Conservation (phyloP, 805 yeast species). For the Candida ficus region DNA sequence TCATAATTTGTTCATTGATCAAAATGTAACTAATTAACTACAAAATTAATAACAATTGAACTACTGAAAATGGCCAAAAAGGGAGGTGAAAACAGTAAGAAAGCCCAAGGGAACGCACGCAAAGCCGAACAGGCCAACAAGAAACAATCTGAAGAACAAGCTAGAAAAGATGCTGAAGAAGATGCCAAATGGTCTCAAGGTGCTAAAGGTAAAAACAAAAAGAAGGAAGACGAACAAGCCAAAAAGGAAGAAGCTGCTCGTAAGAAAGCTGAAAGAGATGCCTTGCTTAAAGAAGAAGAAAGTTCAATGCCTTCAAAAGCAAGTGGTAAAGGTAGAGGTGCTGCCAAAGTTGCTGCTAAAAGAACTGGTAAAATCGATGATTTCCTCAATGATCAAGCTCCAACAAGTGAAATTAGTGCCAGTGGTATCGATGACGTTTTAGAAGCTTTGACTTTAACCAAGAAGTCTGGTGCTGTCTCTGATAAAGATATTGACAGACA, state of each 20-base stretch:
- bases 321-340: conserved; percentile 55
- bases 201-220: conserved; percentile 60
- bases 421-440: conserved; percentile 73
- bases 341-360: conserved; percentile 58
- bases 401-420: conserved; percentile 56
- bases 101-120: conserved; percentile 59
- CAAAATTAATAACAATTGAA: too few species aligned
- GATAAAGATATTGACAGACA: conserved; percentile 72
- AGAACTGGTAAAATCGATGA: conserved; percentile 62
- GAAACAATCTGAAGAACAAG: conserved; percentile 48
- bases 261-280: conserved; percentile 80
- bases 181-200: conserved; percentile 68
- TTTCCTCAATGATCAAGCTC: conserved; percentile 48
- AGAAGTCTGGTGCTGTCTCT: conserved; percentile 49
- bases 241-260: conserved; percentile 73
- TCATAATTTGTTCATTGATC: too few species aligned
- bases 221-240: conserved; percentile 61
- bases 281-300: conserved; percentile 58
- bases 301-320: conserved; percentile 58
- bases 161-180: conserved; percentile 46
- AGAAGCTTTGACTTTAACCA: conserved; percentile 68
- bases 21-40: too few species aligned
- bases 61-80: conserved; percentile 39
- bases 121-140: conserved; percentile 61
- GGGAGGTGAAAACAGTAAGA: conserved; percentile 44